phyloP scores from a whole-genome alignment of 179 eudicot species.

The Gypsophila paniculata region DNA sequence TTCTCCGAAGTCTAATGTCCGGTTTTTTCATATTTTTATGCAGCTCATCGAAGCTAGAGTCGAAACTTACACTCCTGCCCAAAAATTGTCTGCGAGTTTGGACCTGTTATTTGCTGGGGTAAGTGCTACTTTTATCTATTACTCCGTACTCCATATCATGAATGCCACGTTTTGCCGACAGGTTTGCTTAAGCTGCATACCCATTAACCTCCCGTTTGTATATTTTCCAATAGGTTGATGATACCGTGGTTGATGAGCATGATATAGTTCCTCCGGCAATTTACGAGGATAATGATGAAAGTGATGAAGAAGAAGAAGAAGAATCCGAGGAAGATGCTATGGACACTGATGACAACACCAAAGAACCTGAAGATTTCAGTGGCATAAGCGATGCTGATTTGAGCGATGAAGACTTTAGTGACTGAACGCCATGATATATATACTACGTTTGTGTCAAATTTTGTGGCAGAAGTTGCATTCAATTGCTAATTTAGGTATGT shows the following conservation, averaged over 20 bases:
- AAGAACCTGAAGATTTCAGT: constrained; percentile 39
- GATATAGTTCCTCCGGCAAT: constrained; percentile 40
- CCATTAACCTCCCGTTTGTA: not conserved
- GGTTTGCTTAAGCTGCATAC: not conserved
- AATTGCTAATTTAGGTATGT: not conserved
- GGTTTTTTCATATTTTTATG: not conserved
- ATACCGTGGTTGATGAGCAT: constrained; percentile 46
- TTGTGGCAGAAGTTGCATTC: not conserved
- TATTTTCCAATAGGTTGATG: constrained; percentile 40
- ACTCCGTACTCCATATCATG: not conserved
- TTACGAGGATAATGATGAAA: constrained; percentile 55
- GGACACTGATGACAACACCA: constrained; percentile 60
- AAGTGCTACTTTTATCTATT: constrained; percentile 20
- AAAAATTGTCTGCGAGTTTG: constrained; percentile 51
- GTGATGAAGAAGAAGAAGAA: constrained; percentile 43
- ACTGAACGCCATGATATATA: constrained; percentile 14
- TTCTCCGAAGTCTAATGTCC: not conserved
- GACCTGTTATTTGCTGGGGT: constrained; percentile 69
- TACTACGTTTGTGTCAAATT: not conserved
- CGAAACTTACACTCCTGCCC: constrained; percentile 50
- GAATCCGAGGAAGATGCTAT: constrained; percentile 56
- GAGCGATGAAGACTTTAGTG: constrained; percentile 34
- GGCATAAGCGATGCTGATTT: constrained; percentile 52
- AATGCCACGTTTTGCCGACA: not conserved
- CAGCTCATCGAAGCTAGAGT: constrained; percentile 85